A percentile compares a stretch with the other conserved stretches of the same genome.
Conservation (phyloP, 2,329 filamentous ascomycete species). For the Microdochium paspali region DNA sequence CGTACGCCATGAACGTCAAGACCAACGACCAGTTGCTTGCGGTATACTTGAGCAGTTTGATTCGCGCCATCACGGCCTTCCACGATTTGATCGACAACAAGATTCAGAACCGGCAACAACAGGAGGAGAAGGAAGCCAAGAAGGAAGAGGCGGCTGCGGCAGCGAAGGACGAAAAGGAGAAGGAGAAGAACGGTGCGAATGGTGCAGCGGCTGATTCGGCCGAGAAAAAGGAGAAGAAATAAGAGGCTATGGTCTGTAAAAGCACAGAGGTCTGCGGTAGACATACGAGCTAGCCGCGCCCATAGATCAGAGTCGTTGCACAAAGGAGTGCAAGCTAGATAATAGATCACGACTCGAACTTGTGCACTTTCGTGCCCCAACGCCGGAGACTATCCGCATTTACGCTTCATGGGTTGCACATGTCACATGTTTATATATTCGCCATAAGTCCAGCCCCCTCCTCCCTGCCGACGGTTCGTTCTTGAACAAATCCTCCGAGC, state of each 20-base stretch:
- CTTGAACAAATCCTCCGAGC: slow-evolving; percentile 47
- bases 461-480: slow-evolving; percentile 44
- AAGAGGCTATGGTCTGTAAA: slow-evolving; percentile 5
- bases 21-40: slow-evolving; percentile 98
- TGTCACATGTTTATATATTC: slow-evolving; percentile 22
- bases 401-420: no score
- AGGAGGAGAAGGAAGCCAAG: slow-evolving; percentile 89
- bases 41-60: slow-evolving; percentile 94
- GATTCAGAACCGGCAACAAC: slow-evolving; percentile 95
- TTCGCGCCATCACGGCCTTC: slow-evolving; percentile 96
- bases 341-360: no score
- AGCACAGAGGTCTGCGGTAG: neutral
- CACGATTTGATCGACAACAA: slow-evolving; percentile 99
- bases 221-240: slow-evolving; percentile 40
- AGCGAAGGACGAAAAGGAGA: slow-evolving; percentile 44
- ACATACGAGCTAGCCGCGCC: neutral
- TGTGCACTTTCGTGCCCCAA: no score
- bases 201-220: slow-evolving; percentile 39
- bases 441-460: slow-evolving; percentile 65
- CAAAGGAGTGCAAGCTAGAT: neutral
- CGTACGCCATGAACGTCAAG: slow-evolving; percentile 97
- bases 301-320: neutral
- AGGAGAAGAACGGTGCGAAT: slow-evolving; percentile 37
- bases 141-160: slow-evolving; percentile 42
- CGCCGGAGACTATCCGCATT: no score